Conservation (phyloP, 805 yeast genomes). For the Wickerhamiella slavikovae region DNA sequence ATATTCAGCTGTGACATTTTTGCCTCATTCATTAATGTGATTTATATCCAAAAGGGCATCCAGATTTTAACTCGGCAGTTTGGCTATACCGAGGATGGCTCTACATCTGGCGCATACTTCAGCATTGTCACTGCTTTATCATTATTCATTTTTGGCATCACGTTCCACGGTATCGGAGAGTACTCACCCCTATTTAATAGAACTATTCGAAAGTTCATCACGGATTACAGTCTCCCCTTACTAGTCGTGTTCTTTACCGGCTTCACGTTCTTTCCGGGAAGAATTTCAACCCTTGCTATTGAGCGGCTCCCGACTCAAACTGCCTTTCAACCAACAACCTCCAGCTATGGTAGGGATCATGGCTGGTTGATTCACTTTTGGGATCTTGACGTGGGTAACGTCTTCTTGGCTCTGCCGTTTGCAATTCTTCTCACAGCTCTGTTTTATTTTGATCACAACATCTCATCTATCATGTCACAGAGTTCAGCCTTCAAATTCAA, state of each 20-base stretch:
- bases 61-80: slow-evolving; percentile 65
- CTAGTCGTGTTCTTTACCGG: slow-evolving; percentile 82
- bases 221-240: slow-evolving; percentile 73
- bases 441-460: slow-evolving; percentile 90
- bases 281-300: slow-evolving; percentile 33
- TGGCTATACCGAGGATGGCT: slow-evolving; percentile 16
- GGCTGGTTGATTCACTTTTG: slow-evolving; percentile 72
- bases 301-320: slow-evolving; percentile 45
- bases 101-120: slow-evolving; percentile 34
- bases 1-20: slow-evolving; percentile 78
- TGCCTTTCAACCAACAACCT: slow-evolving; percentile 53
- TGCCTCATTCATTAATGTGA: slow-evolving; percentile 75
- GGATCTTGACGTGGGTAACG: slow-evolving; percentile 50
- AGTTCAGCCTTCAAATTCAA: slow-evolving; percentile 56
- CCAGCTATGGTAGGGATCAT: slow-evolving; percentile 18
- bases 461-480: slow-evolving; percentile 84
- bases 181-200: slow-evolving; percentile 41
- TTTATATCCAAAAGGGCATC: slow-evolving; percentile 78
- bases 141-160: slow-evolving; percentile 64
- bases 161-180: slow-evolving; percentile 35
- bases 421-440: slow-evolving; percentile 66
- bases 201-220: slow-evolving; percentile 42
- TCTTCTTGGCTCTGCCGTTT: slow-evolving; percentile 83
- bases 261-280: slow-evolving; percentile 79
- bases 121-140: slow-evolving; percentile 52